Base-by-base conservation (phyloP, 768 basidiomycete species). In the Sistotremastrum suecicum region DNA sequence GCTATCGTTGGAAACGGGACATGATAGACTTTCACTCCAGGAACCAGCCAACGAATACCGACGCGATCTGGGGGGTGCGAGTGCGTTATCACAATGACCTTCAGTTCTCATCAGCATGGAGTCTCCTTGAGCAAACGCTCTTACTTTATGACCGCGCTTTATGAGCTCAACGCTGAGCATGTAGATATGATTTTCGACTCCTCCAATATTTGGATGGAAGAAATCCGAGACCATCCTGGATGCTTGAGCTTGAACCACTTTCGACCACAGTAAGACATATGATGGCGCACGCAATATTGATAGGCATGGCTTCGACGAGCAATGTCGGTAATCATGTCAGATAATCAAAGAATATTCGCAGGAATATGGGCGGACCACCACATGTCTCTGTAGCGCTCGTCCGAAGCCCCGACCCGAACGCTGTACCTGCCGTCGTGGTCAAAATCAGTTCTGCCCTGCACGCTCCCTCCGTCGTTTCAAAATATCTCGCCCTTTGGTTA, bases 61-160 rank as follows among this genome's bases (percentile, higher is more conserved):
- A 83, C 78, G 30, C 92, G 81, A 56, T 83, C 79, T 30, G 84
- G 81, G 5, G 80, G 72, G 56, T 94, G 88, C 48, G 84, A 80
- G 58, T 99, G 95, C 0, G 94, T 97, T 48, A 99, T 84, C 36
- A 94, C 80, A 50, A 98, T 81, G 46, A 99, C 90, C 88, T 91
- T 44, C 45, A 47, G 43, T 7, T 11, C 35, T 4, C 7, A 37
- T 35, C 31, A 6, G 32, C 45, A 38, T 42, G 8, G 32, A 5
- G 34, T 32, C 7, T 20, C 29, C 5, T 37, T 37, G 20, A 47
- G 5, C 20, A 8, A 34, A 11, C 32, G 36, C 36, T 29, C 66
- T 12, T 57, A 83, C 90, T 63, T 85, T 89, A 63, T 99, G 92
- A 3, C 91, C 90, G 37, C 74, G 74, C 37, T 70, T 69, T 45